Evolutionary conservation across 768 basidiomycete genomes (phyloP).

Genomic region (Imleria badia): DNA sequence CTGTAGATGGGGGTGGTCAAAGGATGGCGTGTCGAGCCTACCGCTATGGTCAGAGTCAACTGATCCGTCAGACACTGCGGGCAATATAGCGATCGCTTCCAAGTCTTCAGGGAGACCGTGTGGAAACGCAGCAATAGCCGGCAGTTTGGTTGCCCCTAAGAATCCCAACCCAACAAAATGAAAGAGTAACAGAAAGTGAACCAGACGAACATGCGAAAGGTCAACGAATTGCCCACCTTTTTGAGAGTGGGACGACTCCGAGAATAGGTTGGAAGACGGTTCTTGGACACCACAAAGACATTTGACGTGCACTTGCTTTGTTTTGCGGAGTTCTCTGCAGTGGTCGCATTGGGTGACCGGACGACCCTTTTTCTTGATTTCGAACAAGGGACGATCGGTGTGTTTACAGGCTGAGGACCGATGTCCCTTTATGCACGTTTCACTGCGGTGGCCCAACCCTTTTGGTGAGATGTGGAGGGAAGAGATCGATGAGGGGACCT

Average conservation of each 20-base stretch:
- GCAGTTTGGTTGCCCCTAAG: constrained; percentile 57
- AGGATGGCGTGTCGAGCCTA: constrained; percentile 54
- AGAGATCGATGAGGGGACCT: constrained; percentile 26
- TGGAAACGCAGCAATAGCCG: constrained; percentile 76
- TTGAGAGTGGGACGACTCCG: constrained; percentile 41
- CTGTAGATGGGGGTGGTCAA: constrained; percentile 35
- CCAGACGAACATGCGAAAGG: background rate
- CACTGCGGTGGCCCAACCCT: constrained; percentile 44
- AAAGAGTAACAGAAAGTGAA: constrained; percentile 28
- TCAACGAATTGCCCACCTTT: constrained; percentile 54
- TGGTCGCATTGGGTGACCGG: constrained; percentile 56
- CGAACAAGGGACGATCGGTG: constrained; percentile 82
- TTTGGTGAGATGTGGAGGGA: constrained; percentile 6
- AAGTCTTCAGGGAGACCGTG: constrained; percentile 70
- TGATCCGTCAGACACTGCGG: constrained; percentile 45
- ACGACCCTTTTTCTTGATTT: constrained; percentile 67
- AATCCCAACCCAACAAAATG: no score
- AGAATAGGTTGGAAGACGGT: constrained; percentile 15
- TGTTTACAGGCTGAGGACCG: constrained; percentile 88
- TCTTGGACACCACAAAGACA: constrained; percentile 44
- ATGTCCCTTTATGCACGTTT: constrained; percentile 94
- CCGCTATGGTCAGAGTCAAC: constrained; percentile 66
- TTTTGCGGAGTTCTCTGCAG: constrained; percentile 48
- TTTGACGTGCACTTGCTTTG: constrained; percentile 46
- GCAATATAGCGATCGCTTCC: constrained; percentile 47